phyloP scores from a whole-genome alignment of 2,329 filamentous ascomycete genomes.

The Acrocalymma vagum region DNA sequence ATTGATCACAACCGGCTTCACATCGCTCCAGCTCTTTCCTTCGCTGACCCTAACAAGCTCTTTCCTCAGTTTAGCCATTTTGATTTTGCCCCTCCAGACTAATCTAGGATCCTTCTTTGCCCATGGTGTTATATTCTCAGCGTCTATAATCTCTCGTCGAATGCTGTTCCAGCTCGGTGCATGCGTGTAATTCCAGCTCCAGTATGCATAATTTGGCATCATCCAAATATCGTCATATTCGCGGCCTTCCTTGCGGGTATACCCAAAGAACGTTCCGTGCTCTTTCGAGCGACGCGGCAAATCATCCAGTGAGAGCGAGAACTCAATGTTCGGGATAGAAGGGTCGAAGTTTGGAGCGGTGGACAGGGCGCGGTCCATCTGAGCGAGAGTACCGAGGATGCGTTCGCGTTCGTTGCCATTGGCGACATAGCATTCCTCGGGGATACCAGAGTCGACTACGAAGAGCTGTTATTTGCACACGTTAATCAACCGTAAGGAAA shows the following conservation, averaged over 20 bases:
- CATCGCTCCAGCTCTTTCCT: conserved; percentile 41
- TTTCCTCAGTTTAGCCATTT: conserved; percentile 39
- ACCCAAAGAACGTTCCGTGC: conserved; percentile 38
- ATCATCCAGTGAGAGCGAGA: conserved; percentile 42
- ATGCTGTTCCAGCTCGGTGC: conserved; percentile 46
- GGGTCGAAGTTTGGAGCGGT: conserved; percentile 35
- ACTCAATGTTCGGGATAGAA: conserved; percentile 39
- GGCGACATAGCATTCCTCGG: conserved; percentile 41
- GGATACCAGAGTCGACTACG: conserved; percentile 38
- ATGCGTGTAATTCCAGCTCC: conserved; percentile 46
- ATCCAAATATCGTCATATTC: conserved; percentile 43
- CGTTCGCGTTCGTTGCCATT: conserved; percentile 46
- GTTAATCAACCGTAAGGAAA: background rate
- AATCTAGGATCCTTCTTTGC: conserved; percentile 38
- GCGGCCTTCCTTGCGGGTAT: conserved; percentile 35
- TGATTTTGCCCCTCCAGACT: conserved; percentile 44
- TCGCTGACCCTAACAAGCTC: conserved; percentile 37
- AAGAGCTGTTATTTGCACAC: conserved; percentile 28
- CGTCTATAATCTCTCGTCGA: conserved; percentile 32
- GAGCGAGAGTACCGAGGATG: conserved; percentile 42
- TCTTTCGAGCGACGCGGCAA: conserved; percentile 37
- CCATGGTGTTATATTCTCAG: conserved; percentile 33
- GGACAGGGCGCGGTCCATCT: conserved; percentile 40
- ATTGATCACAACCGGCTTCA: conserved; percentile 45
- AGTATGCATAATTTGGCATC: conserved; percentile 46